Percentiles rank a stretch among this genome's conserved stretches.
phyloP scores from a whole-genome alignment of 345 rosid genomes.

The Lepidium africanum region DNA sequence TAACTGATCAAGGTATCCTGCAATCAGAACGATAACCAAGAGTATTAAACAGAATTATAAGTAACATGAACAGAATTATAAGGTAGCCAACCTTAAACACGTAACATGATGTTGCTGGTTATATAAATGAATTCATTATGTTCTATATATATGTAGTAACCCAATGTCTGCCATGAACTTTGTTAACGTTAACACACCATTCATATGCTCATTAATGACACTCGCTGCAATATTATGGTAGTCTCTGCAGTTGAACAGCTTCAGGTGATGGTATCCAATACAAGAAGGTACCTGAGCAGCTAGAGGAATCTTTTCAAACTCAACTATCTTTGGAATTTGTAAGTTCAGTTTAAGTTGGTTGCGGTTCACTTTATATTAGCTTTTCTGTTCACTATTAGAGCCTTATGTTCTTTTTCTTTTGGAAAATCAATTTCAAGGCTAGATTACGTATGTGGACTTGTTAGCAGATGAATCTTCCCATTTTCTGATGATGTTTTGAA shows the following conservation, averaged over 20 bases:
- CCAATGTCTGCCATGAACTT: background rate
- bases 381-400: background rate
- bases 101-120: background rate
- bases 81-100: background rate
- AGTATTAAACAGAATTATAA: background rate
- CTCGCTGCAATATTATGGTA: conserved; percentile 30
- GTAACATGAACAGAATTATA: background rate
- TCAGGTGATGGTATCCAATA: conserved; percentile 94
- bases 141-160: background rate
- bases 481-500: background rate
- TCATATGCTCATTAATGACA: conserved; percentile 9
- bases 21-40: background rate
- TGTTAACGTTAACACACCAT: background rate
- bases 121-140: background rate
- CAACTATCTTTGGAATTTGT: background rate
- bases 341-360: background rate
- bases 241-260: conserved; percentile 97
- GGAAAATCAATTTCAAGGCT: background rate
- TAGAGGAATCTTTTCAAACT: conserved; percentile 50
- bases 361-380: background rate
- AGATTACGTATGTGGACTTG: background rate
- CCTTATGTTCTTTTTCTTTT: background rate
- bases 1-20: background rate
- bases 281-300: conserved; percentile 90
- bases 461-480: background rate